Conservation (phyloP, 257 asterid species). For the Solanum chmielewskii region DNA sequence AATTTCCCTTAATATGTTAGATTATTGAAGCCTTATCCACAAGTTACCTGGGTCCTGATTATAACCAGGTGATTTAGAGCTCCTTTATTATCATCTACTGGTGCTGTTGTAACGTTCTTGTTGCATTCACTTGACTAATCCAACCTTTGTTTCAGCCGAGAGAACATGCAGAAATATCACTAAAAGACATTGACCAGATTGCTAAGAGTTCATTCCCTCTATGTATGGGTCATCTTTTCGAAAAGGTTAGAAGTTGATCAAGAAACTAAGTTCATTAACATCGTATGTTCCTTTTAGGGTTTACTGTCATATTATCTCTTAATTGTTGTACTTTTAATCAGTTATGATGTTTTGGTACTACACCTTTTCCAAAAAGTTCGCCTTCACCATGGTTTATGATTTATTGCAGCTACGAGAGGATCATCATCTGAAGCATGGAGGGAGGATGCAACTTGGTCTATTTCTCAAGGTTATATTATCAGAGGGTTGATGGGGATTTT, state of each 20-base stretch:
- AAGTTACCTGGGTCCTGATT: conserved; percentile 91
- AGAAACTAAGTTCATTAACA: neutral
- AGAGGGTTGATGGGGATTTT: neutral
- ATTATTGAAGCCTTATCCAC: conserved; percentile 83
- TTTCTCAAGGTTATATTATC: conserved; percentile 66
- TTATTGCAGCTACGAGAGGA: conserved; percentile 77
- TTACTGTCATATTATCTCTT: neutral
- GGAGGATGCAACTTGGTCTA: conserved; percentile 89
- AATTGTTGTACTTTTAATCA: neutral
- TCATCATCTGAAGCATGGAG: conserved; percentile 99
- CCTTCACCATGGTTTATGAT: neutral
- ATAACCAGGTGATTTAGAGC: conserved; percentile 61
- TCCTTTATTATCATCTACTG: neutral
- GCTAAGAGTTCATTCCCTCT: conserved; percentile 89
- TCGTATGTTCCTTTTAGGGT: neutral
- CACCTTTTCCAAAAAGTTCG: neutral
- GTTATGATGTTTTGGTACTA: neutral
- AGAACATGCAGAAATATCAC: conserved; percentile 54
- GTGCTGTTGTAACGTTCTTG: neutral
- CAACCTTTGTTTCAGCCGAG: conserved; percentile 46
- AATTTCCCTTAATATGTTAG: conserved; percentile 7
- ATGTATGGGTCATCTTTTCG: conserved; percentile 96
- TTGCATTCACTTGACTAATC: conserved; percentile 9
- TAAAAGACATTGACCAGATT: conserved; percentile 81
- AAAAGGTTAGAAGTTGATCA: conserved; percentile 41